Base-by-base conservation (phyloP, 1,139 yeast species). In the Candida tetrigidarum region DNA sequence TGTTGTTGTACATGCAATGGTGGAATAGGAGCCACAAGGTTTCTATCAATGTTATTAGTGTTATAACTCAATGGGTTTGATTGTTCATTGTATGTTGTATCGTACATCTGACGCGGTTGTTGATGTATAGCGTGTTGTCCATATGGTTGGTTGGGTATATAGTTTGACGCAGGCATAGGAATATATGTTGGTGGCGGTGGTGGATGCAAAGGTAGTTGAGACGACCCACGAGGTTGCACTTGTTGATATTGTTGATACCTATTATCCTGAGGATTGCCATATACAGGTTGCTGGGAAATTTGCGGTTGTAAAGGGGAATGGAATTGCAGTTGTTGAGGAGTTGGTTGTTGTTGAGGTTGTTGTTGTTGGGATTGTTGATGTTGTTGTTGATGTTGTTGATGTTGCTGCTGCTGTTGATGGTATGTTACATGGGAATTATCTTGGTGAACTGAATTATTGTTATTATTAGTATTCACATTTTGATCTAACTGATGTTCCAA, bases 1-100 rank as follows among this genome's bases (percentile, higher is more conserved):
- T 72, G 76, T 45, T 74, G 79, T 52, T 73, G 79, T 28, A 71
- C 66, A 49, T 73, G 78, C 25, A 74, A 60, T 2, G 80, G 78
- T 1, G 79, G 78, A 15, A 74, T 74, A 0, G 78, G 78, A 7
- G 73, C 62, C 43, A 71, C 71, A 28, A 67, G 57, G 5, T 67
- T 66, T 43, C 55, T 55, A 14, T 59, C 62, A 28, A 18, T 32
- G 11, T 32, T 32, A 20, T 39, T n/a, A n/a, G n/a, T n/a, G n/a
- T n/a, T 40, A 36, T 51, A 51, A 36, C 45, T 42, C 19, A 49
- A 39, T 12, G 37, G 36, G 12, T 44, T 41, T 14, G 37, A 39
- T 15, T 20, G 45, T 37, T 47, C 49, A 29, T 15, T 8, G 11
- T 23, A 43, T 14, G 33, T 39, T 4, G 28, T 15, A 38, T 46